Conservation (phyloP, 2,329 filamentous ascomycete species). For the Macroventuria anomochaeta region DNA sequence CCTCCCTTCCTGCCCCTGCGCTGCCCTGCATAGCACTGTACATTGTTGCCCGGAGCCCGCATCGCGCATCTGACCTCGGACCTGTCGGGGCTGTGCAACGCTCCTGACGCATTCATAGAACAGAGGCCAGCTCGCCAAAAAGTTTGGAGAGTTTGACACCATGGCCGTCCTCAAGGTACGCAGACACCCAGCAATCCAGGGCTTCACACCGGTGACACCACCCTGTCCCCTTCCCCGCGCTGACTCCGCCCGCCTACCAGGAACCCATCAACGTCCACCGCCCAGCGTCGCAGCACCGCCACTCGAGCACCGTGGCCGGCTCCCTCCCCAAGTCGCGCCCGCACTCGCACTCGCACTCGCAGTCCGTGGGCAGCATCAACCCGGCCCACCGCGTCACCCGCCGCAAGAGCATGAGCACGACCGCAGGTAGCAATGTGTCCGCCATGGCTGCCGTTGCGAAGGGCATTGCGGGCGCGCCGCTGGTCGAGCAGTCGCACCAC, state of each 20-base stretch:
- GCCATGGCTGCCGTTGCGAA: slow-evolving; percentile 74
- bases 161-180: slow-evolving; percentile 51
- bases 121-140: slow-evolving; percentile 5
- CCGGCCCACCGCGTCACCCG: slow-evolving; percentile 85
- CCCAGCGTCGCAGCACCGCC: slow-evolving; percentile 54
- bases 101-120: slow-evolving; percentile 21
- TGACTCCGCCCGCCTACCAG: slow-evolving; percentile 40
- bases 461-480: slow-evolving; percentile 67
- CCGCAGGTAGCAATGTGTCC: slow-evolving; percentile 73
- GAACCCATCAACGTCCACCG: slow-evolving; percentile 54
- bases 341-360: slow-evolving; percentile 83
- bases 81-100: slow-evolving; percentile 33
- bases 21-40: slow-evolving; percentile 23
- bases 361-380: slow-evolving; percentile 79
- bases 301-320: slow-evolving; percentile 59
- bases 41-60: slow-evolving; percentile 14
- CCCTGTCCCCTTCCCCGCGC: slow-evolving; percentile 21
- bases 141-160: slow-evolving; percentile 21
- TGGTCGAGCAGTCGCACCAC: slow-evolving; percentile 52
- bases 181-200: no score
- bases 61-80: slow-evolving; percentile 23
- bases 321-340: slow-evolving; percentile 73
- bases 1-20: slow-evolving; percentile 4
- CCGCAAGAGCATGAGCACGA: slow-evolving; percentile 89
- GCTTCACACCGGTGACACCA: slow-evolving; percentile 4